Percentiles rank a stretch among this genome's conserved stretches.
Conservation (phyloP, 257 asterid genomes). For the Misopates orontium region DNA sequence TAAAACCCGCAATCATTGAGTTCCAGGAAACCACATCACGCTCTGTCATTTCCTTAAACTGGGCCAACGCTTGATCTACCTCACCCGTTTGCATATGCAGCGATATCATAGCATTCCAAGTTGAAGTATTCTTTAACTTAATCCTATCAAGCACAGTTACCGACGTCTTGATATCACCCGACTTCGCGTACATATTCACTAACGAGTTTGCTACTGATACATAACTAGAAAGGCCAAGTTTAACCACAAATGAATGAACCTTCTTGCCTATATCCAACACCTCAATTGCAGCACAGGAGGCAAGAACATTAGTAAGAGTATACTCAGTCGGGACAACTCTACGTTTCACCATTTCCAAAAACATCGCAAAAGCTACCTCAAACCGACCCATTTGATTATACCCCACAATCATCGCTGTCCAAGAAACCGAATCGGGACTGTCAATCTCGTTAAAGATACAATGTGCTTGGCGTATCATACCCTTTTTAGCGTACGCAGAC, state of each 20-base stretch:
- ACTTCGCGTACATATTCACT: constrained; percentile 81
- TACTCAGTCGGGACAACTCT: constrained; percentile 59
- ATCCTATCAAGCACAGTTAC: constrained; percentile 52
- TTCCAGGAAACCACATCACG: constrained; percentile 82
- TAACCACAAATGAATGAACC: constrained; percentile 70
- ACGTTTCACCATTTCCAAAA: constrained; percentile 57
- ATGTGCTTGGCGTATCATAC: constrained; percentile 52
- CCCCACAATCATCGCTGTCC: constrained; percentile 87
- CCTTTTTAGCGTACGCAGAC: constrained; percentile 71
- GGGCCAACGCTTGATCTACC: constrained; percentile 54
- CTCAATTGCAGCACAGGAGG: constrained; percentile 59
- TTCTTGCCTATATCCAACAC: constrained; percentile 55
- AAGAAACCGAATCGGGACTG: constrained; percentile 70
- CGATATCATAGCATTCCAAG: constrained; percentile 65
- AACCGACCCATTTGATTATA: constrained; percentile 53
- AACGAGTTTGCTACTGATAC: constrained; percentile 71
- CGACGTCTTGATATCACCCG: constrained; percentile 51
- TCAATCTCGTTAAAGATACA: constrained; percentile 51
- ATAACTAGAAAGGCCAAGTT: constrained; percentile 51
- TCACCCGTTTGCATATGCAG: constrained; percentile 64
- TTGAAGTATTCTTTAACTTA: constrained; percentile 52
- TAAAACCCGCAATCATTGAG: constrained; percentile 74
- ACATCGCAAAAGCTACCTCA: constrained; percentile 46
- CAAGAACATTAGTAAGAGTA: constrained; percentile 65
- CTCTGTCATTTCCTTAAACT: constrained; percentile 64